Evolutionary conservation across 345 rosid genomes (phyloP), one percentile per base, ranked within the genome.

Genomic region (Cardamine resedifolia): DNA sequence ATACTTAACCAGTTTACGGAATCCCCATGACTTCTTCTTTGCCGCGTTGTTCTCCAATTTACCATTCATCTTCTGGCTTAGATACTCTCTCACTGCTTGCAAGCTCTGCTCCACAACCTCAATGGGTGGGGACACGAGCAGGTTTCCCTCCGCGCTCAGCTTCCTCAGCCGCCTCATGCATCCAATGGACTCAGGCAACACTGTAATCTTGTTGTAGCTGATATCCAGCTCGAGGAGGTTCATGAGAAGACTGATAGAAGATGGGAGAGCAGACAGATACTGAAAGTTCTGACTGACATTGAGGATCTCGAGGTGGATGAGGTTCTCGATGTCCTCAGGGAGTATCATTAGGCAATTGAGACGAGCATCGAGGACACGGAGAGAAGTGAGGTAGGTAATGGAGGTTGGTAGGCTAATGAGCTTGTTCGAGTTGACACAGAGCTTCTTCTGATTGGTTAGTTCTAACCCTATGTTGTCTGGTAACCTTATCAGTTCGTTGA

Each of bases 241-340:
- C 4, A 86, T 23, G 61, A 91, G 92, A 33, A 89, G 86, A 70
- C 97, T 96, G 0, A 91, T 51, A 24, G 96, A 86, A 70, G 82
- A 83, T 0, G 96, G 97, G 0, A 91, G 75, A 11, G 49, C 43
- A 15, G 80, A 78, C 0, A 91, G 88, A 83, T 82, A 78, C 11
- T 88, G 98, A 70, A 92, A 92, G 73, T 92, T 92, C 53, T 89
- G 96, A 75, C 98, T 89, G 4, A 92, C 80, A 21, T 92, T 92
- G 5, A 92, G 89, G 34, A 82, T 71, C 75, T 89, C 75, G 1
- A 92, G 80, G 68, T 84, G 84, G 76, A 84, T 78, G 8, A 89
- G 78, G 63, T 85, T 92, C 76, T 89, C 96, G 0, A 92, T 36
- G 74, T 85, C 91, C 6, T 84, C 86, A 0, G 97, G 96, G 16